Evolutionary conservation across 148 eudicot species (phyloP).

Genomic region (Vaccinium macrocarpon): DNA sequence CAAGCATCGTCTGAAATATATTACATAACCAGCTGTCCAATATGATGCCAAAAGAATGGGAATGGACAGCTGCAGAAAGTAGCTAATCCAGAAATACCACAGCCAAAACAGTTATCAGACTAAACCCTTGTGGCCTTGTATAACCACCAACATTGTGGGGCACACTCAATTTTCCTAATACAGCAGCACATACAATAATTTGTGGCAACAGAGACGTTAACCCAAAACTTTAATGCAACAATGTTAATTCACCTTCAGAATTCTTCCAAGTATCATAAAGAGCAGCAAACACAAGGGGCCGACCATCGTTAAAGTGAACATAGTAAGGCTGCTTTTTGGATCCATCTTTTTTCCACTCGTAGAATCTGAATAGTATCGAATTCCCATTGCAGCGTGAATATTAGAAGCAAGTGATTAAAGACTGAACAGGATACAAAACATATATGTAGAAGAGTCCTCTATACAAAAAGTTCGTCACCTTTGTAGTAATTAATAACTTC

Average conservation of each 20-base stretch:
- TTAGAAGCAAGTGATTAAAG: neutral
- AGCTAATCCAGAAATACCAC: neutral
- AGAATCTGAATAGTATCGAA: constrained; percentile 49
- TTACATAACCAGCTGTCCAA: neutral
- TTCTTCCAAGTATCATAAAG: constrained; percentile 92
- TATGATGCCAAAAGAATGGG: neutral
- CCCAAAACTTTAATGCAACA: neutral
- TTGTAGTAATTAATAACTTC: neutral
- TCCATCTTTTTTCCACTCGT: constrained; percentile 96
- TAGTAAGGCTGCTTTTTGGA: constrained; percentile 89
- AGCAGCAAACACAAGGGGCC: constrained; percentile 89
- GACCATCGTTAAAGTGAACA: constrained; percentile 76
- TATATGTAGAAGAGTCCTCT: neutral
- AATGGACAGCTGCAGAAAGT: neutral
- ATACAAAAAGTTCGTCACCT: neutral
- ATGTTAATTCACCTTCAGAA: constrained; percentile 59
- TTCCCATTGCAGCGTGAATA: constrained; percentile 3
- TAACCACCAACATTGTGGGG: neutral
- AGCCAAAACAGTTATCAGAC: neutral
- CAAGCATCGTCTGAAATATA: constrained; percentile 6
- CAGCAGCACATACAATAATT: neutral
- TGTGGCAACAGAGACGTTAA: neutral
- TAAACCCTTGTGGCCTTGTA: neutral
- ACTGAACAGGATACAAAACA: neutral
- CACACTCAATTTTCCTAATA: neutral